phyloP scores from a whole-genome alignment of 1,284 basidiomycete species.

The Lentinus polychrous region DNA sequence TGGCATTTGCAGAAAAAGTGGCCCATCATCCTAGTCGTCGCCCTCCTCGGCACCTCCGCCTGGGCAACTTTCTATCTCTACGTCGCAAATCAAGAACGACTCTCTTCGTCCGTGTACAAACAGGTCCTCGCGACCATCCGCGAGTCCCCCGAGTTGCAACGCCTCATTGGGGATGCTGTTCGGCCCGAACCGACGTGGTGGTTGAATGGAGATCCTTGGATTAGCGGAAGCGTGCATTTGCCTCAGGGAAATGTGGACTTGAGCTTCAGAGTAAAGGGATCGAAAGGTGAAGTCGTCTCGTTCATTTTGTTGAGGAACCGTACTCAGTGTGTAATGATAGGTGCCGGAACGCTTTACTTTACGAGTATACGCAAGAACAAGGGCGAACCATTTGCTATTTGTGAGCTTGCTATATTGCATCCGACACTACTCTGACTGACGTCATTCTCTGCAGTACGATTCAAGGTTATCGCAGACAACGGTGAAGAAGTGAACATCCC shows the following conservation, averaged over 20 bases:
- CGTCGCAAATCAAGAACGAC: slow-evolving; percentile 69
- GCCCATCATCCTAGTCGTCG: slow-evolving; percentile 50
- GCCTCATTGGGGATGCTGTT: slow-evolving; percentile 59
- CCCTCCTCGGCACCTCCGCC: slow-evolving; percentile 45
- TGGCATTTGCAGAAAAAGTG: slow-evolving; percentile 48
- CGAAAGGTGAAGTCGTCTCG: slow-evolving; percentile 47
- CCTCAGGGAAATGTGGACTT: slow-evolving; percentile 72
- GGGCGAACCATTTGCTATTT: slow-evolving; percentile 58
- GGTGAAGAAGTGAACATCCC: slow-evolving; percentile 43
- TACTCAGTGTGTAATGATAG: slow-evolving; percentile 31
- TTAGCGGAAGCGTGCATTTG: slow-evolving; percentile 64
- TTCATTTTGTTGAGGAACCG: no score
- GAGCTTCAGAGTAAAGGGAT: slow-evolving; percentile 67
- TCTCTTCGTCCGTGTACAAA: slow-evolving; percentile 68
- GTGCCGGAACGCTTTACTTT: slow-evolving; percentile 70
- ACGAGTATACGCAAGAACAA: slow-evolving; percentile 76
- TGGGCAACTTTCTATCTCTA: slow-evolving; percentile 66
- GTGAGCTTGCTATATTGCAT: slow-evolving; percentile 35
- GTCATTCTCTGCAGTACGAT: slow-evolving; percentile 43
- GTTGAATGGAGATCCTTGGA: slow-evolving; percentile 69
- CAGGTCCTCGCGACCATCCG: slow-evolving; percentile 56
- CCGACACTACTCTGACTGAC: neutral
- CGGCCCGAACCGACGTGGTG: slow-evolving; percentile 70
- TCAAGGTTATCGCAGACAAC: slow-evolving; percentile 63
- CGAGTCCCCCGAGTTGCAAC: slow-evolving; percentile 40